These are phyloP conservation scores for Cornus kousa DNA, from an alignment of 148 eudicot species.

Conservation along the genomic window DNA sequence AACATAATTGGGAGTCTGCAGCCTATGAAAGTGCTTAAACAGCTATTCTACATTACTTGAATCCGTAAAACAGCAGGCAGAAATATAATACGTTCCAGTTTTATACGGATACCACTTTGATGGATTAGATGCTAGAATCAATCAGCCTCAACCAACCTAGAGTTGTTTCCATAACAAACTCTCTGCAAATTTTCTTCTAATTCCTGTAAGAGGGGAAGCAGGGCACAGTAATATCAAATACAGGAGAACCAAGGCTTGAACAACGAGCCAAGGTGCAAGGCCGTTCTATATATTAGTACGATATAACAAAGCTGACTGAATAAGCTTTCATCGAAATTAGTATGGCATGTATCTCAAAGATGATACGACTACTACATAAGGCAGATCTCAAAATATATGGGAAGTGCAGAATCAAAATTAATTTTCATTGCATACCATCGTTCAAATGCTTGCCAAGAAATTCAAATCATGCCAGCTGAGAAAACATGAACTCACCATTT, in stretches of 20 bases:
- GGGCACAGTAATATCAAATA: no score
- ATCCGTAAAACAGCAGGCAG: not conserved
- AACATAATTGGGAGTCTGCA: not conserved
- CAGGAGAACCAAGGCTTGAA: no score
- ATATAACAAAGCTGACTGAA: no score
- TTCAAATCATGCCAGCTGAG: not conserved
- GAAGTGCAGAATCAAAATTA: not conserved
- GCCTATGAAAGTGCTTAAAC: no score
- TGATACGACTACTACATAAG: no score
- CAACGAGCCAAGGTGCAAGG: no score
- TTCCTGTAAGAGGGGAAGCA: no score
- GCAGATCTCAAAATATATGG: not conserved
- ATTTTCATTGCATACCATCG: not conserved
- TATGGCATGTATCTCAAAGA: no score
- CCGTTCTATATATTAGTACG: no score
- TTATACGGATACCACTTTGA: not conserved
- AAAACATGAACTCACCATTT: conserved; percentile 55
- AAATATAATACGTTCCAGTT: not conserved
- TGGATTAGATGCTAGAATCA: not conserved
- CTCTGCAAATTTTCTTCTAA: no score
- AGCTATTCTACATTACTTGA: not conserved
- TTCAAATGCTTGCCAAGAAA: conserved; percentile 3
- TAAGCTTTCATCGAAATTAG: no score
- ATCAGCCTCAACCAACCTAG: not conserved
- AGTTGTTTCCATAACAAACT: no score